Conservation (phyloP, 1,139 yeast species). For the Kluyveromyces sp. region DNA sequence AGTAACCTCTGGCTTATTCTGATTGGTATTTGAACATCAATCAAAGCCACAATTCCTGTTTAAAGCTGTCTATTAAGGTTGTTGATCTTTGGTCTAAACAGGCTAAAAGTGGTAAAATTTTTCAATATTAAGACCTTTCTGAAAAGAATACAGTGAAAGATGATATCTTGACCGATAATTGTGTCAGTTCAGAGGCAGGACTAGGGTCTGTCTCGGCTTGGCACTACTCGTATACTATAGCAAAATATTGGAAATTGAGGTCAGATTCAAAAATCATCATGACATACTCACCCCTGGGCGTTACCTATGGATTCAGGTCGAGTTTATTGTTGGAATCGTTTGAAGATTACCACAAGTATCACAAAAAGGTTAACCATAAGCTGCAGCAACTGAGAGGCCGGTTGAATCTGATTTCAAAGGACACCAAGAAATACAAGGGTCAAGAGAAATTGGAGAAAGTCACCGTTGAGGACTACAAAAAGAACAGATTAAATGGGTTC, state of each 20-base stretch:
- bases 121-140: not conserved
- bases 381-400: slow-evolving; percentile 28
- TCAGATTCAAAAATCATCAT: slow-evolving; percentile 5
- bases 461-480: slow-evolving; percentile 23
- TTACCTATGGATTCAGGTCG: slow-evolving; percentile 29
- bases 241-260: not conserved
- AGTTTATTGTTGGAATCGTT: slow-evolving; percentile 29
- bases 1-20: not conserved
- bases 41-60: not conserved
- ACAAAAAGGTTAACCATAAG: slow-evolving; percentile 28
- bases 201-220: too few relatives aligned
- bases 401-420: slow-evolving; percentile 26
- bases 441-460: slow-evolving; percentile 24
- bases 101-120: not conserved
- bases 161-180: not conserved
- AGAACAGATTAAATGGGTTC: slow-evolving; percentile 27
- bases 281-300: slow-evolving; percentile 28
- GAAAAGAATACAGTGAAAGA: not conserved
- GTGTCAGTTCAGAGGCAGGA: too few relatives aligned
- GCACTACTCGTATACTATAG: too few relatives aligned
- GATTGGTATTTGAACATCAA: not conserved
- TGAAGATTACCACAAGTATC: slow-evolving; percentile 26
- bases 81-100: not conserved
- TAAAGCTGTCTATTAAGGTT: not conserved
- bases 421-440: slow-evolving; percentile 25